Evolutionary conservation across 2,329 filamentous ascomycete genomes (phyloP).

Genomic region (Moelleriella libera): DNA sequence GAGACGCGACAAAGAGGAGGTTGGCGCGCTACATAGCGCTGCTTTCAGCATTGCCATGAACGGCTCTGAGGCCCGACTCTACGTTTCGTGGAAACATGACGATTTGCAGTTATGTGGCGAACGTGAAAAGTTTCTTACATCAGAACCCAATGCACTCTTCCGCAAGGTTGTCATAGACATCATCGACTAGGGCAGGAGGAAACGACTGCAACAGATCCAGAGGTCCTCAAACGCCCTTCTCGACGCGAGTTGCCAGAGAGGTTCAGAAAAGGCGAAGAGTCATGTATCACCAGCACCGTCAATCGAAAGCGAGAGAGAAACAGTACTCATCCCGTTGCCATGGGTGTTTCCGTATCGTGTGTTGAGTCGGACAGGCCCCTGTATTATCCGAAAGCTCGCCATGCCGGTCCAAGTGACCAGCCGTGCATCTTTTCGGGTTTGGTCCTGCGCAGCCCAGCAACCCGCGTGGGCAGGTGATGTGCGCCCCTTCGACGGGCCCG

Average conservation of each 20-base stretch:
- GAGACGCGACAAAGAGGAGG: not conserved
- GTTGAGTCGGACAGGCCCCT: too few species aligned
- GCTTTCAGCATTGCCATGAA: constrained; percentile 20
- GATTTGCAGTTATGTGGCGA: constrained; percentile 15
- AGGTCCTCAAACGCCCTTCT: constrained; percentile 1
- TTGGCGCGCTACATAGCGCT: constrained; percentile 9
- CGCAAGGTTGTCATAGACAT: constrained; percentile 19
- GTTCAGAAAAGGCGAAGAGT: not conserved
- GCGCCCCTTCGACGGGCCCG: too few species aligned
- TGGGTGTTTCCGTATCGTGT: too few species aligned
- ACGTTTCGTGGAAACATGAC: constrained; percentile 18
- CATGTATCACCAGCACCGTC: not conserved
- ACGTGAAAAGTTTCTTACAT: constrained; percentile 15
- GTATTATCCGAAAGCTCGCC: too few species aligned
- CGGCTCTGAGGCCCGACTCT: constrained; percentile 16
- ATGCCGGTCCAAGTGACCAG: too few species aligned
- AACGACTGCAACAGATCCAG: constrained; percentile 13
- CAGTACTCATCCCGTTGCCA: too few species aligned
- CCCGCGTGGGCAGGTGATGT: too few species aligned
- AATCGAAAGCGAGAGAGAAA: too few species aligned
- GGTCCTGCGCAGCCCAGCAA: too few species aligned
- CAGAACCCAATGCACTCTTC: constrained; percentile 16
- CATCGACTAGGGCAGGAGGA: constrained; percentile 18
- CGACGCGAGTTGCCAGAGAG: not conserved
- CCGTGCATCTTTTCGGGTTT: too few species aligned